Evolutionary conservation across 2,329 filamentous ascomycete species (phyloP).

Genomic region (Tetracladium maxilliforme): DNA sequence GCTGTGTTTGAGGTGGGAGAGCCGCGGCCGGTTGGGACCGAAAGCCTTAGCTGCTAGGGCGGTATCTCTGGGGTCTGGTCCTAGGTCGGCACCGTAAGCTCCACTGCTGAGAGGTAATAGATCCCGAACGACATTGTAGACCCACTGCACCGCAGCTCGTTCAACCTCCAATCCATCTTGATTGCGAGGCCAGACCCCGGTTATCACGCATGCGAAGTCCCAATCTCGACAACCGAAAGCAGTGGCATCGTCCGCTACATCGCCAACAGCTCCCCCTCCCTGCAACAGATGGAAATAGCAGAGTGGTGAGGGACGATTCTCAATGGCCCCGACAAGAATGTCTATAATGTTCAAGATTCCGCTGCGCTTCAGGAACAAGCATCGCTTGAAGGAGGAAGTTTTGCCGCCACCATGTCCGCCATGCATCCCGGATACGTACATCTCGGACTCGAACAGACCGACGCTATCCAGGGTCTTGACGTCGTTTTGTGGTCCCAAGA

Average conservation of each 20-base stretch:
- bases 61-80: conserved; percentile 42
- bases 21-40: conserved; percentile 32
- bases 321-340: conserved; percentile 26
- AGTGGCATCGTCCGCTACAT: conserved; percentile 26
- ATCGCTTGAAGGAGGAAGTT: conserved; percentile 50
- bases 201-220: conserved; percentile 49
- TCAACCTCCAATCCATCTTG: conserved; percentile 28
- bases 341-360: conserved; percentile 15
- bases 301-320: conserved; percentile 30
- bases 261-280: conserved; percentile 34
- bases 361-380: conserved; percentile 40
- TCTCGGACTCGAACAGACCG: conserved; percentile 39
- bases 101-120: conserved; percentile 35
- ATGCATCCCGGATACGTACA: conserved; percentile 46
- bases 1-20: conserved; percentile 32
- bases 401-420: conserved; percentile 40
- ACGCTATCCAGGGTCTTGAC: conserved; percentile 26
- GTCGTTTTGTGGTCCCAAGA: conserved; percentile 18
- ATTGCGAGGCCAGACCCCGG: conserved; percentile 42
- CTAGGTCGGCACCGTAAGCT: conserved; percentile 45
- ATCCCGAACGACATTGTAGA: conserved; percentile 31
- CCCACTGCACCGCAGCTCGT: conserved; percentile 30
- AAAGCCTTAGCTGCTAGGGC: conserved; percentile 37
- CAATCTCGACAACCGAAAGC: conserved; percentile 51
- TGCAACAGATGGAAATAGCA: conserved; percentile 51